phyloP scores from a whole-genome alignment of 23 red algal genomes.

The Gracilariopsis chorda region DNA sequence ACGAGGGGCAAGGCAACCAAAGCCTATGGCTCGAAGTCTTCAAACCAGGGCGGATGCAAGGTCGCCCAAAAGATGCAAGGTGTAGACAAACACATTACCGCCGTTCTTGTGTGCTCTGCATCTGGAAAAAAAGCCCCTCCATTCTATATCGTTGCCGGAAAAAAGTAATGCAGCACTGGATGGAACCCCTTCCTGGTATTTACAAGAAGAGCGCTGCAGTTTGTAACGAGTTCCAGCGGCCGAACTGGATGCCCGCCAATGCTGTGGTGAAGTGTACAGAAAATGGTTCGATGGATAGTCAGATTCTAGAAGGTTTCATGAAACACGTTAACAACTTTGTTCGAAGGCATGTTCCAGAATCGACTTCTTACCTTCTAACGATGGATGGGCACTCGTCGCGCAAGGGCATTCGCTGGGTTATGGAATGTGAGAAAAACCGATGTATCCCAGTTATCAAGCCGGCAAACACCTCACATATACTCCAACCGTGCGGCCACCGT shows the following conservation, averaged over 20 bases:
- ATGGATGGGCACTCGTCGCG: slow-evolving; percentile 21
- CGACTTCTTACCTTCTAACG: slow-evolving; percentile 1
- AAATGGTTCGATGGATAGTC: no score
- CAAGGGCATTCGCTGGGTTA: slow-evolving; percentile 23
- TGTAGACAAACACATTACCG: neutral
- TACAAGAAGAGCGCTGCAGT: neutral
- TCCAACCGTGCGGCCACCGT: neutral
- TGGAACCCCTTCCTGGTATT: neutral
- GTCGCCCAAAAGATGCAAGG: neutral
- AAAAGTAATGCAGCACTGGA: neutral
- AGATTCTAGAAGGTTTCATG: no score
- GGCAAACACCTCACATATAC: neutral
- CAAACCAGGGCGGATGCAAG: no score
- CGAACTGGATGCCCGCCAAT: neutral
- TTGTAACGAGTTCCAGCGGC: neutral
- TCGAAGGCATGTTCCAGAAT: no score
- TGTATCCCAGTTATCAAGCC: neutral
- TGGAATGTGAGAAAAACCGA: neutral
- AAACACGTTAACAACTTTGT: no score
- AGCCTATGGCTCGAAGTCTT: no score
- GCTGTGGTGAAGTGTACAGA: neutral
- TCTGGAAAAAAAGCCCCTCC: neutral
- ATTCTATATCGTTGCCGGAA: slow-evolving; percentile 13
- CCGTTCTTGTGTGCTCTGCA: neutral
- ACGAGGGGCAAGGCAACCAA: no score